Percentiles rank a stretch among this genome's conserved stretches.
These are phyloP conservation scores for Zygoascus hellenicus DNA, from an alignment of 1,139 yeast species.

Conservation along the genomic window DNA sequence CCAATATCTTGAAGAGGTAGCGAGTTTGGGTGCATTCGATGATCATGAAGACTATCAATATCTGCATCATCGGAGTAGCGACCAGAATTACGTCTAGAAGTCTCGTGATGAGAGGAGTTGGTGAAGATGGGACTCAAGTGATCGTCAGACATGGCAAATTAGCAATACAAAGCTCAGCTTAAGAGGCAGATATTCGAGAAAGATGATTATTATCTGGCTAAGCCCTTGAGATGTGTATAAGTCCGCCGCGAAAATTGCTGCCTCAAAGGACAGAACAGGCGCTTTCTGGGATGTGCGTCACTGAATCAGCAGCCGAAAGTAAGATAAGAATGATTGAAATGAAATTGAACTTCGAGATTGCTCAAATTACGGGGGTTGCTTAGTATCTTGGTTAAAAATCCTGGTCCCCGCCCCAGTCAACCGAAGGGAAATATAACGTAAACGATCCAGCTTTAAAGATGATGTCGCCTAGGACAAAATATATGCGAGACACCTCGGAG, in stretches of 20 bases:
- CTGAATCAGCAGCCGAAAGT: background rate
- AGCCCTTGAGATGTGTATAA: too few species aligned
- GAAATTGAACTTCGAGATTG: background rate
- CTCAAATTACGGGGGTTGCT: slow-evolving; percentile 23
- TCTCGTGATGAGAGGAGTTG: background rate
- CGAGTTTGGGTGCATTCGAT: slow-evolving; percentile 31
- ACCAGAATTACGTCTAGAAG: background rate
- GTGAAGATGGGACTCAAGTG: background rate
- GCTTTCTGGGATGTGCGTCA: background rate
- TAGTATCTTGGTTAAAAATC: slow-evolving; percentile 19
- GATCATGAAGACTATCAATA: slow-evolving; percentile 25
- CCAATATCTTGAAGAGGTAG: slow-evolving; percentile 23
- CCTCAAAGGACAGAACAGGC: background rate
- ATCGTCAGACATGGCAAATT: background rate
- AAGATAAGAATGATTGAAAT: background rate
- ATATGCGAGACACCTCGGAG: background rate
- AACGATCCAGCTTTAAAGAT: background rate
- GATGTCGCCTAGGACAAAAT: background rate
- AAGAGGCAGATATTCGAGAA: background rate
- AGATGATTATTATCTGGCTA: background rate
- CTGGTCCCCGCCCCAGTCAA: slow-evolving; percentile 19
- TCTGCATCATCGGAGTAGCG: slow-evolving; percentile 1
- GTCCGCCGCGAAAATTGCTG: background rate
- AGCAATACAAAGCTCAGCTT: background rate
- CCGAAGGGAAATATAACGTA: slow-evolving; percentile 5